Conservation (phyloP, 2,329 filamentous ascomycete genomes). For the Sporothrix dimorphospora region DNA sequence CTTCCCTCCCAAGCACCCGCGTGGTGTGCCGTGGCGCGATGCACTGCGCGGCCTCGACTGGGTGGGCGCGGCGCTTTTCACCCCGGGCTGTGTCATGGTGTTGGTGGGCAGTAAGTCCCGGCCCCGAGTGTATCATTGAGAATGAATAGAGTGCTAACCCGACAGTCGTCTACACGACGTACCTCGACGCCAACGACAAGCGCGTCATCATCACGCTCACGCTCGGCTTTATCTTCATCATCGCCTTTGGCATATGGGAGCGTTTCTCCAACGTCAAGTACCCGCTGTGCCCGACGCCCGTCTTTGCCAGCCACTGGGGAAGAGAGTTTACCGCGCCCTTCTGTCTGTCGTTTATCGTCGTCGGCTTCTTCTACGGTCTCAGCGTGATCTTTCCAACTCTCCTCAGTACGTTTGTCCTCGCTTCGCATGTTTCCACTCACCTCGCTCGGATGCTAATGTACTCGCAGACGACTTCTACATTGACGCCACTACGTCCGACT, state of each 20-base stretch:
- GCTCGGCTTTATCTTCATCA: neutral
- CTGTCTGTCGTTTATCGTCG: constrained; percentile 24
- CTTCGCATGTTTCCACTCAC: too few relatives aligned
- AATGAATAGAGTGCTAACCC: neutral
- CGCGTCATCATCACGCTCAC: neutral
- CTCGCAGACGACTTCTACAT: constrained; percentile 32
- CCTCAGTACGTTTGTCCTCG: neutral
- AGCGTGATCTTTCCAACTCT: constrained; percentile 9
- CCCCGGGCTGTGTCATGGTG: constrained; percentile 22
- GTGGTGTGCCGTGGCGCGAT: constrained; percentile 28
- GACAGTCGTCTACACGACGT: constrained; percentile 7
- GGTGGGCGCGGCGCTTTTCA: constrained; percentile 25
- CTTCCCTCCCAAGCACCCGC: constrained; percentile 28
- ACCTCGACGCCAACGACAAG: neutral
- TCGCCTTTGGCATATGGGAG: constrained; percentile 21
- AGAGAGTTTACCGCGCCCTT: constrained; percentile 35
- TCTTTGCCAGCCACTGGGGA: constrained; percentile 50
- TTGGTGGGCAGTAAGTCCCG: constrained; percentile 18
- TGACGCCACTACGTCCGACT: constrained; percentile 39
- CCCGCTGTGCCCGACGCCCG: constrained; percentile 47
- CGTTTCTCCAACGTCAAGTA: constrained; percentile 38
- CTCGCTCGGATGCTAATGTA: too few relatives aligned
- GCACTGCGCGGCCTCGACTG: constrained; percentile 26
- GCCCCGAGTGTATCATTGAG: neutral
- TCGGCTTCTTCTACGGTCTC: neutral